phyloP scores from a whole-genome alignment of 257 asterid species.

The Solanum chiquidenum region DNA sequence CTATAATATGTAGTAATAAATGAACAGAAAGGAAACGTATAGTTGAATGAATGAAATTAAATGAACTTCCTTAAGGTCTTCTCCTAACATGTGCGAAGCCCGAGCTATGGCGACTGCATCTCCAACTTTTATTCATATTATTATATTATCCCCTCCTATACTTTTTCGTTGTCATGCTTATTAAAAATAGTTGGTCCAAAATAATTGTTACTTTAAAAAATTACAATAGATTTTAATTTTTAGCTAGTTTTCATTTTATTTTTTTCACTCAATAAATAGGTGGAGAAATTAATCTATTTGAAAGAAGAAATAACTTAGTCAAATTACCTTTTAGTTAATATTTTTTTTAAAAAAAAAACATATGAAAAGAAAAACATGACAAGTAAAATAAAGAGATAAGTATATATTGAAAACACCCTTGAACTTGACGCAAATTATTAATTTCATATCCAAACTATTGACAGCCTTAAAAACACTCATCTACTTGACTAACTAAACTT shows the following conservation, averaged over 20 bases:
- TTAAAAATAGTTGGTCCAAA: too few species aligned
- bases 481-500: too few species aligned
- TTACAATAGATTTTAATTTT: background rate
- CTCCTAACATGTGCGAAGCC: background rate
- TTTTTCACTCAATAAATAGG: too few species aligned
- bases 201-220: fast-evolving
- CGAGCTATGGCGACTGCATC: background rate
- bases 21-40: background rate
- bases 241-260: too few species aligned
- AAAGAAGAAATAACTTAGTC: background rate
- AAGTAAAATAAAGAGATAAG: background rate
- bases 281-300: background rate
- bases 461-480: too few species aligned
- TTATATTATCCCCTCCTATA: background rate
- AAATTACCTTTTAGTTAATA: background rate
- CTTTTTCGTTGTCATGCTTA: too few species aligned
- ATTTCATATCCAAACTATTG: fast-evolving
- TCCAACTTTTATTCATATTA: background rate
- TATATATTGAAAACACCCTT: too few species aligned
- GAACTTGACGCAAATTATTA: too few species aligned
- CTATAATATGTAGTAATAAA: too few species aligned
- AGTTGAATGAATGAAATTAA: background rate
- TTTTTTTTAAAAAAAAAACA: background rate
- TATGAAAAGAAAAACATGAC: too few species aligned
- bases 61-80: background rate